phyloP scores from a whole-genome alignment of 202 grass and related monocot species.

The Carex arenaria region DNA sequence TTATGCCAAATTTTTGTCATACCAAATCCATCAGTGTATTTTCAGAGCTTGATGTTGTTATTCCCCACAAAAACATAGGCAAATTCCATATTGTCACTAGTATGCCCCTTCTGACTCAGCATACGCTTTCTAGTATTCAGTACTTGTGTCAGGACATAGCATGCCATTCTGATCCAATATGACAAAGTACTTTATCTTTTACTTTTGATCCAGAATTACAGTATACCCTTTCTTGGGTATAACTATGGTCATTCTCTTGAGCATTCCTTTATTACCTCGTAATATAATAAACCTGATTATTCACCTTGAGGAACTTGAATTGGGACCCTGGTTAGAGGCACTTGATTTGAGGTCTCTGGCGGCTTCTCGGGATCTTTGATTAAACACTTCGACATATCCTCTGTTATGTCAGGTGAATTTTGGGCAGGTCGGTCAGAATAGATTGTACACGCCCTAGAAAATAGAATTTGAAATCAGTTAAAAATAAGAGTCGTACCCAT shows the following conservation, averaged over 20 bases:
- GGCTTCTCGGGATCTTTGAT: conserved; percentile 56
- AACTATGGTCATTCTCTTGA: neutral
- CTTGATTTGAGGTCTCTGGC: conserved; percentile 32
- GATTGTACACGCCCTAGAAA: conserved; percentile 57
- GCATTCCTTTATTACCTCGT: neutral
- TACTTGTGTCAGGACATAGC: conserved; percentile 1
- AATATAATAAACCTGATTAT: conserved; percentile 17
- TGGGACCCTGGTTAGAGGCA: conserved; percentile 41
- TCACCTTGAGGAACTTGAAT: conserved; percentile 50
- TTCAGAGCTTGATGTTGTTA: neutral
- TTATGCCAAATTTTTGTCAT: neutral
- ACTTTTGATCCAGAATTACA: neutral
- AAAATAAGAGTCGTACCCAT: neutral
- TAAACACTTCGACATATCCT: conserved; percentile 82
- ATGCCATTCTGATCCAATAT: neutral
- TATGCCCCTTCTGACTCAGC: neutral
- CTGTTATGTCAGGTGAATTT: conserved; percentile 49
- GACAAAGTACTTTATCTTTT: neutral
- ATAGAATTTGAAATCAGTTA: conserved; percentile 17
- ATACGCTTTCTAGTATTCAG: neutral
- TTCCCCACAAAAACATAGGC: neutral
- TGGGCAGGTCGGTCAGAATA: conserved; percentile 55
- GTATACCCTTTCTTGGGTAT: neutral
- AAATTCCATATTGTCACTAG: neutral
- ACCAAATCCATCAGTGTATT: neutral